Evolutionary conservation across 768 basidiomycete genomes (phyloP).

Genomic region (Rhodocollybia butyracea): DNA sequence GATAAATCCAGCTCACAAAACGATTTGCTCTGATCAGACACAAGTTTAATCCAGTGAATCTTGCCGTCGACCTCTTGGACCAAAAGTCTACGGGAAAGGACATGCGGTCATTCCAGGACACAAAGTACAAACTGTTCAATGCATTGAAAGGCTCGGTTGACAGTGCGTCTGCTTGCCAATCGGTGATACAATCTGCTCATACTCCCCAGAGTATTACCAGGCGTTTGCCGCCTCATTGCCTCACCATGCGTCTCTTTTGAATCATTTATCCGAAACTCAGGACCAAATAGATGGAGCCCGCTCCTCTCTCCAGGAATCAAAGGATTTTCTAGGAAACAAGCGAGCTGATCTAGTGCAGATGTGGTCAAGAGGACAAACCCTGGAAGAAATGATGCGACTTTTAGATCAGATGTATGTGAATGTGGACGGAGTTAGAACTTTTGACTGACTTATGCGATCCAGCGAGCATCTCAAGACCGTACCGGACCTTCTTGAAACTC

Average conservation of each 20-base stretch:
- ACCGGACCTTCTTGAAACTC: constrained; percentile 86
- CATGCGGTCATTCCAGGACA: constrained; percentile 71
- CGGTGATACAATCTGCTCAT: not conserved
- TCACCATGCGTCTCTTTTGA: constrained; percentile 78
- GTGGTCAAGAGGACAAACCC: constrained; percentile 83
- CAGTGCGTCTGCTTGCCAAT: constrained; percentile 45
- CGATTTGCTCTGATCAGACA: constrained; percentile 5
- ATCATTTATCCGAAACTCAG: constrained; percentile 71
- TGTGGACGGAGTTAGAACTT: not conserved
- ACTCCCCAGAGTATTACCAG: constrained; percentile 77
- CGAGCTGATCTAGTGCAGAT: constrained; percentile 88
- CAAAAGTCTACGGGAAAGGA: constrained; percentile 69
- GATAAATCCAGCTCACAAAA: constrained; percentile 2
- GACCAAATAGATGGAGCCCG: constrained; percentile 71
- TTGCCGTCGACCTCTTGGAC: constrained; percentile 88
- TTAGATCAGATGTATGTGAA: constrained; percentile 84
- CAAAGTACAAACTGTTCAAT: constrained; percentile 73
- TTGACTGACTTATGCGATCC: constrained; percentile 7
- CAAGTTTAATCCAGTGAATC: constrained; percentile 91
- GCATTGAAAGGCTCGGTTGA: constrained; percentile 88
- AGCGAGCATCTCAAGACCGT: constrained; percentile 90
- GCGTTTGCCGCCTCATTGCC: constrained; percentile 93
- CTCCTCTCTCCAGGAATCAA: constrained; percentile 68
- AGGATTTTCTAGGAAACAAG: constrained; percentile 75
- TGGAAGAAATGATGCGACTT: constrained; percentile 95